Base-by-base conservation (phyloP, 345 rosid species). In the Camelina sativa region DNA sequence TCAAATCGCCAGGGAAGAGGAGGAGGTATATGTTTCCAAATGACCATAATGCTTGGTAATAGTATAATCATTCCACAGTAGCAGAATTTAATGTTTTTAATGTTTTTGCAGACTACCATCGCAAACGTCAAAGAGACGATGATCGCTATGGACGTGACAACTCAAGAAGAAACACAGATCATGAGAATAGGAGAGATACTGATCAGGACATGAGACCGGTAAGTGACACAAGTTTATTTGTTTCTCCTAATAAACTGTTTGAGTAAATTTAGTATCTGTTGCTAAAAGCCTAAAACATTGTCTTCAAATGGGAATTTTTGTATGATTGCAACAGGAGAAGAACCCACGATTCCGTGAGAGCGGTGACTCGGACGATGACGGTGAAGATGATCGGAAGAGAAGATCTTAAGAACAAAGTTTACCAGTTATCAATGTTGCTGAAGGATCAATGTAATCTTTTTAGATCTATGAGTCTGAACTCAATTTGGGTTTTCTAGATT, bases 271-370 rank as follows among this genome's bases (percentile, higher is more conserved):
- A n/a, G 28, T 43, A 48, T 35, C 59, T 40, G 51, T 22, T 62
- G 22, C 5, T 62, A 30, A 23, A 23, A 23, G 25, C 25, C 25
- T 23, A 23, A n/a, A 44, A 68, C 51, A 15, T 10, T 66, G 54
- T 44, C 64, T 69, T 57, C 16, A 13, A 25, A 15, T 48, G 65
- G 19, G 19, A 57, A 65, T 22, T 59, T 59, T 23, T 48, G 52
- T 64, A 55, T 58, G 35, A n/a, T 38, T 35, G n/a, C 32, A 30
- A 83, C 85, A 95, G 97, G 99, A 92, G 81, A 90, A 95, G 87
- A 92, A 95, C 80, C 99, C 99, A 12, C 90, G 99, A 13, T 95
- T 95, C 75, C 97, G 99, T 3, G 99, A 92, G 83, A 92, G 97
- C 12, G 91, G 96, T 0, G 91, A 92, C 79, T 95, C 99, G 4